phyloP scores from a whole-genome alignment of 345 rosid species.

The Lepidium aucheri region DNA sequence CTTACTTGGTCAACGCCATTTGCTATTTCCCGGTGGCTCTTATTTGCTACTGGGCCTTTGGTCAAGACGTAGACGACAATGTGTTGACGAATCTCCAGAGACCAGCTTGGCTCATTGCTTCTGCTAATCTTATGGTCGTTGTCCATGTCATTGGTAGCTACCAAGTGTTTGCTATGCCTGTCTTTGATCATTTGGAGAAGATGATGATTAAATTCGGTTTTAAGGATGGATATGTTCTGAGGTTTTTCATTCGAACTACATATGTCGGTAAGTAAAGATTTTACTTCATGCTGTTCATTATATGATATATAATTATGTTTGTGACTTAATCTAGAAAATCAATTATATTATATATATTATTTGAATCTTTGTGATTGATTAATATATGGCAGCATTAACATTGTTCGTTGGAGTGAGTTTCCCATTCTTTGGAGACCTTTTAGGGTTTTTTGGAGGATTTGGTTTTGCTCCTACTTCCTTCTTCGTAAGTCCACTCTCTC shows the following conservation, averaged over 20 bases:
- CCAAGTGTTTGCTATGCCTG: conserved; percentile 98
- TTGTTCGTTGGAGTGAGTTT: conserved; percentile 75
- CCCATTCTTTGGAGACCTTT: conserved; percentile 94
- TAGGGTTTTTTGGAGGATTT: conserved; percentile 96
- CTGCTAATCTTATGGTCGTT: conserved; percentile 93
- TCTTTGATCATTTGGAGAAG: conserved; percentile 67
- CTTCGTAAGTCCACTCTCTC: conserved; percentile 48
- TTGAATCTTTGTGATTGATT: not conserved
- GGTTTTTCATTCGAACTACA: conserved; percentile 62
- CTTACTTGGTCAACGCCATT: conserved; percentile 76
- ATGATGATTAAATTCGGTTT: conserved; percentile 44
- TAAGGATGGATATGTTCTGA: conserved; percentile 48
- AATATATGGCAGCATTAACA: conserved; percentile 61
- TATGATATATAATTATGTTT: too few relatives aligned
- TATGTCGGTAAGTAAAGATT: conserved; percentile 58
- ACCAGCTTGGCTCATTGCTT: conserved; percentile 85
- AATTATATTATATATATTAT: not conserved
- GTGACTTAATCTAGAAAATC: not conserved
- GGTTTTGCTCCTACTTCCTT: conserved; percentile 92
- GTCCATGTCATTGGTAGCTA: conserved; percentile 93
- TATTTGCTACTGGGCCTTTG: conserved; percentile 79
- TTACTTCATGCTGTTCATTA: not conserved
- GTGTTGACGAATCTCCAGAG: conserved; percentile 51
- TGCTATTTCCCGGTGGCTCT: conserved; percentile 96
- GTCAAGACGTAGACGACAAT: conserved; percentile 75